phyloP scores from a whole-genome alignment of 495 filamentous ascomycete species.

The Tetracladium marchalianum region DNA sequence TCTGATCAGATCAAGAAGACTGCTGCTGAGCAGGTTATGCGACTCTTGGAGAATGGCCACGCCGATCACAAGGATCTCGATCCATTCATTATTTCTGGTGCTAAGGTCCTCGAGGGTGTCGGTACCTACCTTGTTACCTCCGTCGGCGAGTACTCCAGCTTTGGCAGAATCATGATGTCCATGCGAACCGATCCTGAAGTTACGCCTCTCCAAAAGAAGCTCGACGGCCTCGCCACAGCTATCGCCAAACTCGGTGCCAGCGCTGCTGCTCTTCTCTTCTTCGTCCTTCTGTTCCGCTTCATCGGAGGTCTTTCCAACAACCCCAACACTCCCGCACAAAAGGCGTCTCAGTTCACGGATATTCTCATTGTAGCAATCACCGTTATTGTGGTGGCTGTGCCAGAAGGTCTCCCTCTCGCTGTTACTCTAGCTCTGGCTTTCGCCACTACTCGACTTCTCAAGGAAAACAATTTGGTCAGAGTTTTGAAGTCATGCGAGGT shows the following conservation, averaged over 20 bases:
- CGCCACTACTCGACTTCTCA: slow-evolving; percentile 85
- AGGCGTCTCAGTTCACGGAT: slow-evolving; percentile 76
- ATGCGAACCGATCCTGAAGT: slow-evolving; percentile 76
- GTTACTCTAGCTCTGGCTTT: slow-evolving; percentile 92
- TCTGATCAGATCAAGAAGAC: slow-evolving; percentile 67
- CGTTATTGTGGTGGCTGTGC: slow-evolving; percentile 86
- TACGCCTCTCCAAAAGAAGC: slow-evolving; percentile 81
- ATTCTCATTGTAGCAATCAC: slow-evolving; percentile 92
- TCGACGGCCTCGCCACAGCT: slow-evolving; percentile 77
- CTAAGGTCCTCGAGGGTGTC: slow-evolving; percentile 81
- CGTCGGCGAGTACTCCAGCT: slow-evolving; percentile 69
- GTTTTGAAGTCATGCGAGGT: slow-evolving; percentile 83
- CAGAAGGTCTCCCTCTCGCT: slow-evolving; percentile 88
- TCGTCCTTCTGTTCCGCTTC: slow-evolving; percentile 85
- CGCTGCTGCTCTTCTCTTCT: slow-evolving; percentile 70
- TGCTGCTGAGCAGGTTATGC: slow-evolving; percentile 62
- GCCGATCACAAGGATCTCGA: slow-evolving; percentile 71
- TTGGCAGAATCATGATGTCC: slow-evolving; percentile 87
- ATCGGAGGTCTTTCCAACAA: slow-evolving; percentile 52
- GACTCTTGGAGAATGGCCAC: slow-evolving; percentile 57
- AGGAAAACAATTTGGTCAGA: slow-evolving; percentile 85
- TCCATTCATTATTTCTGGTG: slow-evolving; percentile 85
- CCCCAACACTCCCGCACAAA: slow-evolving; percentile 46
- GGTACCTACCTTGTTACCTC: slow-evolving; percentile 75
- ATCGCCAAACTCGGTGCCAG: slow-evolving; percentile 83